phyloP scores from a whole-genome alignment of 345 rosid genomes.

The Lepidium sativum region DNA sequence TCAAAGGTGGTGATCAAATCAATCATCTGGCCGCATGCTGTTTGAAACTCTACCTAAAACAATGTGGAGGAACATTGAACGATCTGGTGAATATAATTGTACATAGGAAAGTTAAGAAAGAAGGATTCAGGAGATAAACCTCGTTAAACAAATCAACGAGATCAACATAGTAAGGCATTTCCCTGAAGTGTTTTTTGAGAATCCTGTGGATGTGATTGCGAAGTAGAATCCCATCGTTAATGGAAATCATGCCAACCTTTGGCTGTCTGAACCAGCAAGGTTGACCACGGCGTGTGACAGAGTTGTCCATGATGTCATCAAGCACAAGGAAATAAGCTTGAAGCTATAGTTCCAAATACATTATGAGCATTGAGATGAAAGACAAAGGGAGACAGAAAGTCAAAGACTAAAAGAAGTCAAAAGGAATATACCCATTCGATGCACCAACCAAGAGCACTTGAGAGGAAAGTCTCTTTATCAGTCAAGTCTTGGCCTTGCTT shows the following conservation, averaged over 20 bases:
- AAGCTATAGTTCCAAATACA: slow-evolving; percentile 33
- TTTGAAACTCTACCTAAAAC: slow-evolving; percentile 70
- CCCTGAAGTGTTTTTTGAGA: slow-evolving; percentile 44
- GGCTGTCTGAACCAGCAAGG: slow-evolving; percentile 83
- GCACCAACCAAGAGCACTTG: slow-evolving; percentile 84
- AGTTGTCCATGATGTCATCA: slow-evolving; percentile 78
- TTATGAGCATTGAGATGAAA: neutral
- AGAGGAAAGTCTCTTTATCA: slow-evolving; percentile 52
- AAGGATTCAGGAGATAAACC: slow-evolving; percentile 7
- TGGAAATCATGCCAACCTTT: slow-evolving; percentile 72
- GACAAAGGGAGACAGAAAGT: neutral
- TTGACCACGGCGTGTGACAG: slow-evolving; percentile 76
- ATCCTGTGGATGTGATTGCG: slow-evolving; percentile 62
- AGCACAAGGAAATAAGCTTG: slow-evolving; percentile 76
- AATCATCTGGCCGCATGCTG: slow-evolving; percentile 74
- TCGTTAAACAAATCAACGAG: slow-evolving; percentile 58
- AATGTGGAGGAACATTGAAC: neutral
- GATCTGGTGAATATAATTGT: too few species aligned
- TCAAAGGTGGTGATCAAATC: slow-evolving; percentile 63
- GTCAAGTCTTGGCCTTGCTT: slow-evolving; percentile 54
- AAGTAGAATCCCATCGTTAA: slow-evolving; percentile 49
- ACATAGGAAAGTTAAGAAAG: too few species aligned
- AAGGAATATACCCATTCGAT: slow-evolving; percentile 63
- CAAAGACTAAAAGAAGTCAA: neutral
- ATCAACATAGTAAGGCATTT: slow-evolving; percentile 49